Evolutionary conservation across 371 early-diverging fungal genomes (phyloP).

Genomic region (Dichotomocladium elegans): DNA sequence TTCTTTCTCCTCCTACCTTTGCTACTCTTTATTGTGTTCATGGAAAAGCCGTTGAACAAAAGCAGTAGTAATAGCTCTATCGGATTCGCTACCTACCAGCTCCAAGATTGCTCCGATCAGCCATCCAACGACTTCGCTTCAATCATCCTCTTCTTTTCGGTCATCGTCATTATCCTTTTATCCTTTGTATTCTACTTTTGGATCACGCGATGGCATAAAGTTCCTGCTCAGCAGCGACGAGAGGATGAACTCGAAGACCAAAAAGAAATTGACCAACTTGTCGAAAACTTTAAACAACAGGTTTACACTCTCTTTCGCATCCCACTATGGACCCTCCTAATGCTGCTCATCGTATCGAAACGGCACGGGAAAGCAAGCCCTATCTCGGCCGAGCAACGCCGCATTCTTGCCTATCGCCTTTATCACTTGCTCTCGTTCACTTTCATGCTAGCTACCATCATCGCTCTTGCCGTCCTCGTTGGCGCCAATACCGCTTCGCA

Average conservation of each 20-base stretch:
- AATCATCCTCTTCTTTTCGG: conserved; percentile 40
- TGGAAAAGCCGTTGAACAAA: not conserved
- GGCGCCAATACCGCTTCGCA: conserved; percentile 18
- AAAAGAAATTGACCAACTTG: conserved; percentile 42
- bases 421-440: conserved; percentile 36
- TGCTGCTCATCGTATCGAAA: conserved; percentile 22
- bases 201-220: conserved; percentile 45
- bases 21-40: not conserved
- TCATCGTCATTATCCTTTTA: conserved; percentile 26
- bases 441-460: conserved; percentile 21
- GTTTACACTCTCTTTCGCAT: conserved; percentile 32
- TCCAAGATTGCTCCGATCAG: conserved; percentile 22
- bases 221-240: conserved; percentile 36
- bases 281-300: conserved; percentile 40
- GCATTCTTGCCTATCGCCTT: conserved; percentile 29
- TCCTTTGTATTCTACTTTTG: conserved; percentile 46
- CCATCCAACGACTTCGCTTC: conserved; percentile 33
- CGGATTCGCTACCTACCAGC: conserved; percentile 46
- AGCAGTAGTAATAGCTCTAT: conserved; percentile 15
- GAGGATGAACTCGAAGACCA: conserved; percentile 40
- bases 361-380: not conserved
- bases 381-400: conserved; percentile 33
- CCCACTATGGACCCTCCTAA: conserved; percentile 26
- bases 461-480: conserved; percentile 32
- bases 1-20: not conserved